Evolutionary conservation across 2,329 filamentous ascomycete genomes (phyloP).

Genomic region (Chaetomiaceae sp.): DNA sequence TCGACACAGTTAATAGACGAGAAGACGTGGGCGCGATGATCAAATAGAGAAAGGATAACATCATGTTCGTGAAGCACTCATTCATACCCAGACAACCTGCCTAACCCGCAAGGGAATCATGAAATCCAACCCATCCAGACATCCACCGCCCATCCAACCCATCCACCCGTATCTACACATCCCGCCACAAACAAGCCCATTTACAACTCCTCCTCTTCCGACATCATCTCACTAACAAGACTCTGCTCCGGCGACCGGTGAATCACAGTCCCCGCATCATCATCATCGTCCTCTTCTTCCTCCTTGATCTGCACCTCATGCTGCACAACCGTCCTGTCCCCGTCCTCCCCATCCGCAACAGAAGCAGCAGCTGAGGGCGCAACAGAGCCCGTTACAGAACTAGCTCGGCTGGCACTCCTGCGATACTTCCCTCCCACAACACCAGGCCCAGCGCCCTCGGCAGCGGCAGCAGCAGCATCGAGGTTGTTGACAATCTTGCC

Average conservation of each 20-base stretch:
- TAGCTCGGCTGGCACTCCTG: constrained; percentile 41
- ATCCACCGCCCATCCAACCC: neutral
- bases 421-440: constrained; percentile 17
- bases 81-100: constrained; percentile 1
- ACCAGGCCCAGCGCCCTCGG: constrained; percentile 16
- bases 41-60: neutral
- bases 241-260: constrained; percentile 30
- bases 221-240: constrained; percentile 38
- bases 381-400: constrained; percentile 35
- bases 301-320: constrained; percentile 44
- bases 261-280: constrained; percentile 11
- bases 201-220: constrained; percentile 37
- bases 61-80: neutral
- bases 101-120: neutral
- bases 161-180: neutral
- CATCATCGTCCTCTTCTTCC: constrained; percentile 36
- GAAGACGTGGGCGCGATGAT: neutral
- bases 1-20: neutral
- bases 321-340: constrained; percentile 38
- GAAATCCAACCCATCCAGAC: neutral
- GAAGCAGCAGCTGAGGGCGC: constrained; percentile 21
- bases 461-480: constrained; percentile 36
- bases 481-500: constrained; percentile 64
- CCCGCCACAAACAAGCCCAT: constrained; percentile 22
- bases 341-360: constrained; percentile 29